Evolutionary conservation across 2,329 filamentous ascomycete species (phyloP).

Genomic region (Phialophora expanda): DNA sequence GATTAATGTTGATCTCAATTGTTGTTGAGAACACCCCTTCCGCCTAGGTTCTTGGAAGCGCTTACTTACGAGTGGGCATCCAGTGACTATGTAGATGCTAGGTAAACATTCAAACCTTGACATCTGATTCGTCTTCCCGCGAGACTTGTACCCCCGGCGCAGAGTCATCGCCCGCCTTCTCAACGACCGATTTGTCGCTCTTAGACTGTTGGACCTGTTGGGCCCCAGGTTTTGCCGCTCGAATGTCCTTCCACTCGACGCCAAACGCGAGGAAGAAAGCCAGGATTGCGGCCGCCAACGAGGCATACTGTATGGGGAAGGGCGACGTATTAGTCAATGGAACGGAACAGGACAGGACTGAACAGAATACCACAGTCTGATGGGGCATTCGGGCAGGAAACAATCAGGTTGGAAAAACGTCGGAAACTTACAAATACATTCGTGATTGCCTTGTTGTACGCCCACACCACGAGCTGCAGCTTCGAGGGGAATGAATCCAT

Average conservation of each 20-base stretch:
- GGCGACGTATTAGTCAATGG: background rate
- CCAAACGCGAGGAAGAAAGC: conserved; percentile 43
- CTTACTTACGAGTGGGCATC: background rate
- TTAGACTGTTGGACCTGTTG: background rate
- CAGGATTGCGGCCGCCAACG: conserved; percentile 44
- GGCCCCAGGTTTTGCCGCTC: conserved; percentile 5
- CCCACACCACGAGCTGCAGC: conserved; percentile 67
- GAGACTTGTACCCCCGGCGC: too few relatives aligned
- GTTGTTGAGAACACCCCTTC: too few relatives aligned
- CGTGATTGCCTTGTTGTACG: conserved; percentile 46
- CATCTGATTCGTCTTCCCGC: background rate
- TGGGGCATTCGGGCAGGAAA: too few relatives aligned
- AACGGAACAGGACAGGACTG: background rate
- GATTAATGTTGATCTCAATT: too few relatives aligned
- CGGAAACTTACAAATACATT: conserved; percentile 40
- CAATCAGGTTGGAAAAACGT: too few relatives aligned
- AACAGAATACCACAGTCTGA: background rate
- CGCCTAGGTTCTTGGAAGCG: too few relatives aligned
- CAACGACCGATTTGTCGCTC: background rate
- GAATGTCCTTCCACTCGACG: conserved; percentile 49
- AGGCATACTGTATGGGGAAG: conserved; percentile 38
- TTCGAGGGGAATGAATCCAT: conserved; percentile 46
- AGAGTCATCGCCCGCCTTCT: background rate
- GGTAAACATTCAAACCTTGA: background rate
- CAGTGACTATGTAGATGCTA: background rate